These are phyloP conservation scores for Citrus glauca DNA, from an alignment of 345 rosid genomes.

Conservation along the genomic window DNA sequence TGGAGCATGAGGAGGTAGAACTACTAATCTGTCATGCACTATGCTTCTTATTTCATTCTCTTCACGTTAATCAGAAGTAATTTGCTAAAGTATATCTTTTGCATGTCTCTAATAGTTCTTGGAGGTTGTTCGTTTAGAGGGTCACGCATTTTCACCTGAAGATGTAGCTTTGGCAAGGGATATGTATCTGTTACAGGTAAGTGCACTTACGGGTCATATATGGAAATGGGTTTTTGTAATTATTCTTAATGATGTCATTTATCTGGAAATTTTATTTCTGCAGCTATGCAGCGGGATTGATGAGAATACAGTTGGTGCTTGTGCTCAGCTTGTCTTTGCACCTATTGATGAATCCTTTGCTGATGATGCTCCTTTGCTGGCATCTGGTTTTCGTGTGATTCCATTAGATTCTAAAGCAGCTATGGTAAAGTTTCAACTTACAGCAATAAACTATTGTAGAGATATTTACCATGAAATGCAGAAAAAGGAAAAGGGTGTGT, in stretches of 20 bases:
- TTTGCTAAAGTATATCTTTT: not conserved
- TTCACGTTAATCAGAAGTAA: not conserved
- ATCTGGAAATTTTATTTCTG: not conserved
- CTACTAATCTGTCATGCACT: not conserved
- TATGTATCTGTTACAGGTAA: slow-evolving; percentile 91
- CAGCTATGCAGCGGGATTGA: slow-evolving; percentile 90
- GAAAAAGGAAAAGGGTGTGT: not conserved
- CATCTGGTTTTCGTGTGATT: slow-evolving; percentile 92
- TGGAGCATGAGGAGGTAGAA: slow-evolving; percentile 90
- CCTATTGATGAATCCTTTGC: slow-evolving; percentile 96
- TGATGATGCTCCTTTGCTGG: slow-evolving; percentile 91
- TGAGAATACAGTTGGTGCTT: slow-evolving; percentile 83
- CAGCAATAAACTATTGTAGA: not conserved
- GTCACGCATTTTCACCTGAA: slow-evolving; percentile 84
- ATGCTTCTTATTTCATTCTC: slow-evolving; percentile 1
- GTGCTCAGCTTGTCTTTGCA: slow-evolving; percentile 96
- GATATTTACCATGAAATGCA: not conserved
- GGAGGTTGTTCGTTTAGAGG: slow-evolving; percentile 94
- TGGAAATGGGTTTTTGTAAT: not conserved
- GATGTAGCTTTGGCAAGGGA: slow-evolving; percentile 82
- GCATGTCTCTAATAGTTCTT: slow-evolving; percentile 44
- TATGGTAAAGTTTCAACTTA: slow-evolving; percentile 19
- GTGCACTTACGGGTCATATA: not conserved
- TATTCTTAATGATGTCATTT: slow-evolving; percentile 5
- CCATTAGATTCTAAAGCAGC: slow-evolving; percentile 82